Percentiles rank a stretch among this genome's conserved stretches.
Conservation (phyloP, 371 early-diverging fungal species). For the Haplosporangium sp. region DNA sequence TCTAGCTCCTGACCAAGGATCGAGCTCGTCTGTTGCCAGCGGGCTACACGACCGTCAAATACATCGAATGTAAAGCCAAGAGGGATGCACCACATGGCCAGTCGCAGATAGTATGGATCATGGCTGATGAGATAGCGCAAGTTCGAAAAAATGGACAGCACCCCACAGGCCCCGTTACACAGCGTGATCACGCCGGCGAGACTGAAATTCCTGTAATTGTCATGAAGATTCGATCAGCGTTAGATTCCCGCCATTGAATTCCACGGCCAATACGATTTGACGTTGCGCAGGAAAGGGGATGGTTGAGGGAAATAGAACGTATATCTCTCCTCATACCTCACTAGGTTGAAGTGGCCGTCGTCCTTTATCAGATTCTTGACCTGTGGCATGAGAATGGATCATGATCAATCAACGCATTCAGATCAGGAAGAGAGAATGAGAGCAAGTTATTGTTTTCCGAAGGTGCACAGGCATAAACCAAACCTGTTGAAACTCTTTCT, state of each 20-base stretch:
- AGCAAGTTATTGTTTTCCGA: background rate
- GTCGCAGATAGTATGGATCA: constrained; percentile 69
- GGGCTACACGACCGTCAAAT: constrained; percentile 90
- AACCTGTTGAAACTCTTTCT: constrained; percentile 54
- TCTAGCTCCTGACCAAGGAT: constrained; percentile 85
- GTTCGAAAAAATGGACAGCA: constrained; percentile 80
- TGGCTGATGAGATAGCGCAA: constrained; percentile 82
- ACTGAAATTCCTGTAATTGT: constrained; percentile 72
- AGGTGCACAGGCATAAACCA: background rate
- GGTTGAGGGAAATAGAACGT: background rate
- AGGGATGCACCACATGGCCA: constrained; percentile 82
- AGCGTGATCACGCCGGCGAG: constrained; percentile 89
- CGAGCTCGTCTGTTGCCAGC: constrained; percentile 83
- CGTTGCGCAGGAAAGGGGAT: background rate
- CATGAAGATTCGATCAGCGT: constrained; percentile 10
- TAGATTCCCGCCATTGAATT: background rate
- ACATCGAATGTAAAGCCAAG: constrained; percentile 85
- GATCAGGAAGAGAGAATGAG: background rate
- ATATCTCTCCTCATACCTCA: constrained; percentile 29
- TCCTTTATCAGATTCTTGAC: constrained; percentile 53
- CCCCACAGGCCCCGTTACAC: constrained; percentile 88
- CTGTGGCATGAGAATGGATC: constrained; percentile 12
- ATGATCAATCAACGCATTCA: background rate
- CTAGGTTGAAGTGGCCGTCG: constrained; percentile 55
- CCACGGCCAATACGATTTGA: background rate